Percentiles rank a stretch among this genome's conserved stretches.
Conservation (phyloP, 2,329 filamentous ascomycete genomes). For the Apiospora pterosperma region DNA sequence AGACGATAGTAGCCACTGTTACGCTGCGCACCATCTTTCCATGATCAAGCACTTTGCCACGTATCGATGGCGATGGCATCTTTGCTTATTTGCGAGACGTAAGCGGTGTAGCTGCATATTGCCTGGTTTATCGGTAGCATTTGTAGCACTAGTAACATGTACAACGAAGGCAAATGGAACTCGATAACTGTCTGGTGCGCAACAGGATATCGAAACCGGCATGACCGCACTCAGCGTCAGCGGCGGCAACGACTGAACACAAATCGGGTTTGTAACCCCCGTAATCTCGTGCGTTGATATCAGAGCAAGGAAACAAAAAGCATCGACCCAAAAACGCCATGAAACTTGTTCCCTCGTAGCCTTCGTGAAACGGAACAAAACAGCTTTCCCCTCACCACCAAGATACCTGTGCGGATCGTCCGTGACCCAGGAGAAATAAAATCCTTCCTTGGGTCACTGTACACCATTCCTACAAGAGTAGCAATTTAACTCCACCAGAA, state of each 20-base stretch:
- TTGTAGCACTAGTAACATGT: not conserved
- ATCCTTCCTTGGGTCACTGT: not conserved
- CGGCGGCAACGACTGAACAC: not conserved
- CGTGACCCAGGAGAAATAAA: not conserved
- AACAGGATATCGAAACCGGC: not conserved
- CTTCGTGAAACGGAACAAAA: constrained; percentile 2
- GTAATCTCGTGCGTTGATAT: not conserved
- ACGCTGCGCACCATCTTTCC: not conserved
- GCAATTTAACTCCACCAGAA: not conserved
- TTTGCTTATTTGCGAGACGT: not conserved
- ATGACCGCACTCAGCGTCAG: not conserved
- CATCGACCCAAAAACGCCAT: constrained; percentile 7
- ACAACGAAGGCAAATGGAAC: not conserved
- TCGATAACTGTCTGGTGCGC: not conserved
- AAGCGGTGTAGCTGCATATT: not conserved
- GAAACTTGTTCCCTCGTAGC: constrained; percentile 8
- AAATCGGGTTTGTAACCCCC: not conserved
- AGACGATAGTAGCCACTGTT: not conserved
- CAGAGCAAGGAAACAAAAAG: not conserved
- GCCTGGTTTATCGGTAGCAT: not conserved
- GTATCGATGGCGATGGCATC: not conserved
- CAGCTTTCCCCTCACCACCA: not conserved
- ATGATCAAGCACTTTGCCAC: not conserved
- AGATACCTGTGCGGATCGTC: not conserved
- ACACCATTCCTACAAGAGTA: not conserved